phyloP scores from a whole-genome alignment of 345 rosid genomes.

The Leavenworthia alabamica region DNA sequence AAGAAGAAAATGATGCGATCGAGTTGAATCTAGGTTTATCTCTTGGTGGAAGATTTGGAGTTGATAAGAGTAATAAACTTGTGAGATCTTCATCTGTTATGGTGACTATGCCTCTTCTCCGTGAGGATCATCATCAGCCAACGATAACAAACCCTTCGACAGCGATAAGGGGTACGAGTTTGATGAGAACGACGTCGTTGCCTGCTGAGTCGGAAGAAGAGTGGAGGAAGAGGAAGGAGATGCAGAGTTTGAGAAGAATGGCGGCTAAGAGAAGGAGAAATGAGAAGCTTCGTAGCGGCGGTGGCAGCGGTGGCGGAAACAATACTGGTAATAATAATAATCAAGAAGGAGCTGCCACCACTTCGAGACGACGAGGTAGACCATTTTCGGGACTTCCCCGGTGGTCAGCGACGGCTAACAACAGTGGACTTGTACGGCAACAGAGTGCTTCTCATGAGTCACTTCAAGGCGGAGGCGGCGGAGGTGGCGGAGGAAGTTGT shows the following conservation, averaged over 20 bases:
- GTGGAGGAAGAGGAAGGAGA: conserved; percentile 87
- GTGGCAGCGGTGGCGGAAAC: neutral
- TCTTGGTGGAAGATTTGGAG: conserved; percentile 87
- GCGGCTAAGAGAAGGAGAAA: conserved; percentile 77
- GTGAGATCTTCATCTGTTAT: conserved; percentile 73
- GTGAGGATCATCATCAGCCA: conserved; percentile 1
- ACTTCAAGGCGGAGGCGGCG: conserved; percentile 43
- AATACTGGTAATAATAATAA: conserved; percentile 11
- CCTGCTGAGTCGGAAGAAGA: conserved; percentile 87
- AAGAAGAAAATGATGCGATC: conserved; percentile 33
- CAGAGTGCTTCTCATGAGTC: conserved; percentile 17
- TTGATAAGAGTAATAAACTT: conserved; percentile 46
- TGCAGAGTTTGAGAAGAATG: conserved; percentile 80
- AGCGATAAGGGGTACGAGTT: conserved; percentile 6
- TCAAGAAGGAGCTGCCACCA: conserved; percentile 25
- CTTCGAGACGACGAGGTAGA: conserved; percentile 29
- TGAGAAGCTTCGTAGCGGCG: conserved; percentile 49
- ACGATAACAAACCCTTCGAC: neutral
- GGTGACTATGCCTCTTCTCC: conserved; percentile 34
- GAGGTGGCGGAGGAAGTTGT: conserved; percentile 46
- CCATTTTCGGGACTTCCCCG: conserved; percentile 35
- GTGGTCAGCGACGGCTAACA: conserved; percentile 37
- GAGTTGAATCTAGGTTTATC: conserved; percentile 90
- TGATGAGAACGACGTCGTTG: conserved; percentile 72
- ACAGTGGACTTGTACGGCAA: conserved; percentile 33